Conservation (phyloP, 2,329 filamentous ascomycete species). For the Aureobasidium sp. region DNA sequence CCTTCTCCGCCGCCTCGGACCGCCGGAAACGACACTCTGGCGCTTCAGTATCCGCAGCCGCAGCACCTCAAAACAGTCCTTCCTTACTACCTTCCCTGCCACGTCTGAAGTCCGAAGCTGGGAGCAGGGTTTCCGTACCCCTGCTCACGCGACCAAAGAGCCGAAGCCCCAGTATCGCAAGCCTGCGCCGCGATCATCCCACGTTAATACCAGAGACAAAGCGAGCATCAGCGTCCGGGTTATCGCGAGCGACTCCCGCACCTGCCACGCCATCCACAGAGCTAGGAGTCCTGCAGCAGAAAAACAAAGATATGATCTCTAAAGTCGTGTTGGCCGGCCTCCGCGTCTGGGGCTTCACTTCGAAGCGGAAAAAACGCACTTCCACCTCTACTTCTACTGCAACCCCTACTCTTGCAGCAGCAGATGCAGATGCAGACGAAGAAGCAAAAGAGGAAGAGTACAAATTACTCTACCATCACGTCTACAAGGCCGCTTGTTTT, state of each 20-base stretch:
- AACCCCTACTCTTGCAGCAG: not conserved
- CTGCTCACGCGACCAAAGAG: constrained; percentile 21
- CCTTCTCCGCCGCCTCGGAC: constrained; percentile 41
- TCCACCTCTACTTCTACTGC: not conserved
- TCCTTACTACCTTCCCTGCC: constrained; percentile 22
- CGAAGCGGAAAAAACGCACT: constrained; percentile 11
- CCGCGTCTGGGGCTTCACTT: constrained; percentile 41
- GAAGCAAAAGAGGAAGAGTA: constrained; percentile 40
- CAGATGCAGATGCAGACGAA: not conserved
- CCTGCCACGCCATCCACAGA: not conserved
- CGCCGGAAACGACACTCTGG: constrained; percentile 35
- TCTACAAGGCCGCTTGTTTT: constrained; percentile 41
- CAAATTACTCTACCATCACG: constrained; percentile 44
- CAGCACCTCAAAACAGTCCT: constrained; percentile 16
- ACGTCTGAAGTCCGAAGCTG: constrained; percentile 20
- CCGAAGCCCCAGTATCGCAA: constrained; percentile 24
- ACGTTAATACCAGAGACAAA: not conserved
- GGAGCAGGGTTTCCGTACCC: constrained; percentile 16
- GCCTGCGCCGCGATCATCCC: constrained; percentile 17
- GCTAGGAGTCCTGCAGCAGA: constrained; percentile 17
- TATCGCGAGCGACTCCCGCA: not conserved
- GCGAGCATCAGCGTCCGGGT: not conserved
- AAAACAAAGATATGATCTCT: constrained; percentile 42
- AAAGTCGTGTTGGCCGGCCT: constrained; percentile 45
- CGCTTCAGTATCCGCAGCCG: constrained; percentile 34